Evolutionary conservation across 176 grass and related monocot species (phyloP).

Genomic region (Aegilops speltoides): DNA sequence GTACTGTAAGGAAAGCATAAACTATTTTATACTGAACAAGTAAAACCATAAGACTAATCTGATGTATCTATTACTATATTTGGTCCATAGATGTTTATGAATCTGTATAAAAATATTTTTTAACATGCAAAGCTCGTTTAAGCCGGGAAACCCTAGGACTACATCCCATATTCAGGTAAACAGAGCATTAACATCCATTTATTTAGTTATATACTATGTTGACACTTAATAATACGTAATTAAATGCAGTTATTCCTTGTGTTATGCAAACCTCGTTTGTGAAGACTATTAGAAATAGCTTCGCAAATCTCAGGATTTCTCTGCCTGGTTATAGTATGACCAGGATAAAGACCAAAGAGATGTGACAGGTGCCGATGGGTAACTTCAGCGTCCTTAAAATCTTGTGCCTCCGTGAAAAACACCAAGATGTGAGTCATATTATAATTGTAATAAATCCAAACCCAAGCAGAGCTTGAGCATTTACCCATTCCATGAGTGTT

Average conservation of each 20-base stretch:
- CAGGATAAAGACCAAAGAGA: constrained; percentile 91
- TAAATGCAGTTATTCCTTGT: background rate
- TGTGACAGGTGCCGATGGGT: constrained; percentile 83
- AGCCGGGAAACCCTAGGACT: background rate
- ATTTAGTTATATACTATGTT: background rate
- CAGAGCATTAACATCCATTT: background rate
- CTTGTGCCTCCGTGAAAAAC: constrained; percentile 51
- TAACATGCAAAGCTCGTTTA: constrained; percentile 4
- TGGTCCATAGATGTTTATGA: background rate
- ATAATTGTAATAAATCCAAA: background rate
- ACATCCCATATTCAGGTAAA: background rate
- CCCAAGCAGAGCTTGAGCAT: background rate
- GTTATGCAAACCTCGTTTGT: constrained; percentile 74
- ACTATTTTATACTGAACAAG: background rate
- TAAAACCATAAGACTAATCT: background rate
- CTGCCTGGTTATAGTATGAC: constrained; percentile 74
- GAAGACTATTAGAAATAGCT: constrained; percentile 78
- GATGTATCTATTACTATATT: background rate
- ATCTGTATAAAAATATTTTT: background rate
- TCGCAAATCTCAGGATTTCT: constrained; percentile 62
- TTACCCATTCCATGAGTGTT: constrained; percentile 91
- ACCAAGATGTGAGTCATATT: background rate
- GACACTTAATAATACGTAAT: background rate
- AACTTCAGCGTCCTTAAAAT: constrained; percentile 78
- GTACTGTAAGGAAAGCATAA: background rate